These are phyloP conservation scores for Laburnicola sp. DNA, from an alignment of 2,329 filamentous ascomycete genomes.

Conservation along the genomic window DNA sequence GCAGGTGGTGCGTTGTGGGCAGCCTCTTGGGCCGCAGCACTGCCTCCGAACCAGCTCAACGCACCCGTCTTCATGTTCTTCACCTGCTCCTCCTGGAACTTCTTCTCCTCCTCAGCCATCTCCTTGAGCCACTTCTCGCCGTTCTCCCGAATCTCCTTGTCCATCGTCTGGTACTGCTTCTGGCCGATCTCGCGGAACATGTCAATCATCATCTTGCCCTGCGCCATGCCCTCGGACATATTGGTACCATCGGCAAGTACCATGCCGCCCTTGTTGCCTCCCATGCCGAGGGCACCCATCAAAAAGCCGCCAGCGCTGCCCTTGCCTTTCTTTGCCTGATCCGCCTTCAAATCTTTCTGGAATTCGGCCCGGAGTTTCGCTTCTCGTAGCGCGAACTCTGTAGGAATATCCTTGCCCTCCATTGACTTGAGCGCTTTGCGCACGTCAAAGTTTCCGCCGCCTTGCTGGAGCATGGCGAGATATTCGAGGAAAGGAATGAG, in stretches of 20 bases:
- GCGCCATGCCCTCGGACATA: constrained; percentile 74
- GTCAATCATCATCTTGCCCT: constrained; percentile 97
- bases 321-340: constrained; percentile 65
- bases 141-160: constrained; percentile 89
- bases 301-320: constrained; percentile 69
- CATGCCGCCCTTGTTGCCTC: constrained; percentile 60
- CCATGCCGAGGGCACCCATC: constrained; percentile 75
- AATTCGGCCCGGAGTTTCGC: constrained; percentile 83
- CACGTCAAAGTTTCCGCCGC: constrained; percentile 73
- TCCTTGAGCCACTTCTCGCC: constrained; percentile 96
- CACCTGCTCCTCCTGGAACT: constrained; percentile 86
- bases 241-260: constrained; percentile 56
- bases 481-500: constrained; percentile 98
- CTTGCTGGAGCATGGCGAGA: constrained; percentile 75
- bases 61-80: constrained; percentile 74
- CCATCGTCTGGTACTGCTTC: constrained; percentile 84
- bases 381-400: constrained; percentile 87
- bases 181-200: constrained; percentile 89
- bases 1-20: background rate
- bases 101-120: constrained; percentile 85
- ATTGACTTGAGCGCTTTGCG: constrained; percentile 85
- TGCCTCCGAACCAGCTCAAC: constrained; percentile 31
- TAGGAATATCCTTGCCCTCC: constrained; percentile 83
- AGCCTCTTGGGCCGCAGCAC: constrained; percentile 2
- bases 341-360: constrained; percentile 72